Percentiles rank a stretch among this genome's conserved stretches.
phyloP scores from a whole-genome alignment of 73 alveolate species.

The Breviolum minutum region DNA sequence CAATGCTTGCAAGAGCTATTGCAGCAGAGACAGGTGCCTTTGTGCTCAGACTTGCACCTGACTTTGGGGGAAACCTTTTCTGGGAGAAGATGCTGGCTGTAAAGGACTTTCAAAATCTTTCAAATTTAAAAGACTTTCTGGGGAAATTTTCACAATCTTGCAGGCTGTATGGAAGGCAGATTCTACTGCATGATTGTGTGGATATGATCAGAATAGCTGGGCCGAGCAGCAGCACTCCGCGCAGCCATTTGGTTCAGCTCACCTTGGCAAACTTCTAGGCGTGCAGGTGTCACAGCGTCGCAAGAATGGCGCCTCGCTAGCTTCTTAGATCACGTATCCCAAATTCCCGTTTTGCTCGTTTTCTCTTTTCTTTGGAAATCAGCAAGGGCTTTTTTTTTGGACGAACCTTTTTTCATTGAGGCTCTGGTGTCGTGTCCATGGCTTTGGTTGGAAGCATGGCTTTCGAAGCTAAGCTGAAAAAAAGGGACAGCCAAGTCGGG shows the following conservation, averaged over 20 bases:
- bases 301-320: constrained; percentile 12
- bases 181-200: no score
- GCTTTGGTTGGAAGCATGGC: constrained; percentile 30
- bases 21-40: constrained; percentile 97
- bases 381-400: not conserved
- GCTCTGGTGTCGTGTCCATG: constrained; percentile 8
- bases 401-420: not conserved
- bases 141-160: no score
- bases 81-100: no score
- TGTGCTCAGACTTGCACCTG: no score
- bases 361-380: no score
- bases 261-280: not conserved
- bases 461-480: not conserved
- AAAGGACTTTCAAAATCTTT: no score
- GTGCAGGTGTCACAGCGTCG: not conserved
- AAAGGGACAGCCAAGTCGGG: not conserved
- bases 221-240: not conserved
- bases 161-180: no score
- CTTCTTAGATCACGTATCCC: not conserved
- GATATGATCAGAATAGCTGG: no score
- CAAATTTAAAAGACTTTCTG: no score
- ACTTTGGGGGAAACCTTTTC: no score
- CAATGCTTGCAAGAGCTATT: constrained; percentile 98
- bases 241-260: constrained; percentile 34
- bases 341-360: no score